These are phyloP conservation scores for Globisporangium irregulare DNA, from an alignment of 352 stramenopile species.

Conservation along the genomic window DNA sequence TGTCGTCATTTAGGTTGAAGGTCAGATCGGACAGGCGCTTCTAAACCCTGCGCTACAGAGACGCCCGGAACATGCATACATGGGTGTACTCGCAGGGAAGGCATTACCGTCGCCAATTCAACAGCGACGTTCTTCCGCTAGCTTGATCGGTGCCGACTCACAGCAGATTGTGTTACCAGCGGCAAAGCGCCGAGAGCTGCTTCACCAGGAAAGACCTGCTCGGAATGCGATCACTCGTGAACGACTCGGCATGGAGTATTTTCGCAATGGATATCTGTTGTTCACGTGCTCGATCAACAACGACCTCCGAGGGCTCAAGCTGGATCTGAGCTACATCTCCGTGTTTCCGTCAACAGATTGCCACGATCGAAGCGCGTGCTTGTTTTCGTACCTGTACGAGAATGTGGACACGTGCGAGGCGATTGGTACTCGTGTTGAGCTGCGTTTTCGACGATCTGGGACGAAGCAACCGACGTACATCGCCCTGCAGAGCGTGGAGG, in stretches of 20 bases:
- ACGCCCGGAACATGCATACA: constrained; percentile 51
- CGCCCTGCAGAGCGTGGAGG: constrained; percentile 51
- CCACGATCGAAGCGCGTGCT: constrained; percentile 55
- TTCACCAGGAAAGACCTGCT: constrained; percentile 52
- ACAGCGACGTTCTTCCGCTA: constrained; percentile 37
- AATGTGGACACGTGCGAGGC: constrained; percentile 53
- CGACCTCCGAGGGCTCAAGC: constrained; percentile 49
- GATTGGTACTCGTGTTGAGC: constrained; percentile 36
- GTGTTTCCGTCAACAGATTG: constrained; percentile 58
- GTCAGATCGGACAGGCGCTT: constrained; percentile 34
- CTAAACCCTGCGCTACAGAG: constrained; percentile 22
- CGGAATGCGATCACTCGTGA: constrained; percentile 41
- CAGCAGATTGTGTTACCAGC: constrained; percentile 28
- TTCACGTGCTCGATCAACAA: constrained; percentile 65
- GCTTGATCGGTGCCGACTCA: constrained; percentile 4
- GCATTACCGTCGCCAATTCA: constrained; percentile 65
- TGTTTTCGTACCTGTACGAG: constrained; percentile 68
- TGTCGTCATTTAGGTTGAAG: constrained; percentile 30
- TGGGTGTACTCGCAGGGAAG: constrained; percentile 61
- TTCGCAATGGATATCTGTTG: constrained; percentile 39
- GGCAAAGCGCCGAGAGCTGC: constrained; percentile 41
- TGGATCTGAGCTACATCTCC: constrained; percentile 45
- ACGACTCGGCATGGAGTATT: constrained; percentile 49
- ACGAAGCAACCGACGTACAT: constrained; percentile 63
- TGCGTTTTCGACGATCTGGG: constrained; percentile 45